Evolutionary conservation across 768 basidiomycete genomes (phyloP).

Genomic region (Russula griseocarnosa): DNA sequence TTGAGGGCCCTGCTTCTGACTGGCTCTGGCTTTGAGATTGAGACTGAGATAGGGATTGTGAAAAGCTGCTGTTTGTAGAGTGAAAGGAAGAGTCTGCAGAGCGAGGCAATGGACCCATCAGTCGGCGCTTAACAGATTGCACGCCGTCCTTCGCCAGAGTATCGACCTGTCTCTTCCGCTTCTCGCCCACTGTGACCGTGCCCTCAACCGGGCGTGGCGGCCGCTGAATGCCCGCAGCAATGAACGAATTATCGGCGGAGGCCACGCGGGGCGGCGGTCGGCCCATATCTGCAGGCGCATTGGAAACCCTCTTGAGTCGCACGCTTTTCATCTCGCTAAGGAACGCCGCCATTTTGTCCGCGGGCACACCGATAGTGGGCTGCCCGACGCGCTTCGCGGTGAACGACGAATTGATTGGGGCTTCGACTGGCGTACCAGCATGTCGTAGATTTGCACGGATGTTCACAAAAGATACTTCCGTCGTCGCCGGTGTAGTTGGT

Average conservation of each 20-base stretch:
- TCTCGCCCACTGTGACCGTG: conserved; percentile 11
- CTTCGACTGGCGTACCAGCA: conserved; percentile 54
- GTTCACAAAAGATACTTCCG: conserved; percentile 46
- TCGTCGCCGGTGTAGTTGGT: conserved; percentile 31
- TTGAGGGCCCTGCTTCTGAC: conserved; percentile 15
- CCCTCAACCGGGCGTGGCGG: conserved; percentile 8
- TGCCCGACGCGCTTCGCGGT: conserved; percentile 48
- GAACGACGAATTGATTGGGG: conserved; percentile 52
- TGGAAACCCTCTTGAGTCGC: conserved; percentile 54
- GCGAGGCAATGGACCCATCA: conserved; percentile 16
- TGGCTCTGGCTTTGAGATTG: conserved; percentile 15
- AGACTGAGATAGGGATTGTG: background rate
- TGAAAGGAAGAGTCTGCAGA: conserved; percentile 9
- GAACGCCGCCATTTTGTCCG: conserved; percentile 82
- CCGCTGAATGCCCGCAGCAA: conserved; percentile 17
- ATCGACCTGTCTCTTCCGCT: conserved; percentile 24
- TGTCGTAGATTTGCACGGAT: conserved; percentile 67
- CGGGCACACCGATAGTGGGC: conserved; percentile 67
- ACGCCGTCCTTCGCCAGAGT: background rate
- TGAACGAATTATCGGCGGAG: conserved; percentile 11
- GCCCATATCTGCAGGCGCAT: conserved; percentile 31
- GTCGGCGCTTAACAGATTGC: conserved; percentile 18
- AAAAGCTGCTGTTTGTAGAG: conserved; percentile 20
- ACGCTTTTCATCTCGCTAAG: conserved; percentile 76
- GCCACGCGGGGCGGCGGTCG: conserved; percentile 20